Evolutionary conservation across 176 grass and related monocot species (phyloP).

Genomic region (Oryza australiensis): DNA sequence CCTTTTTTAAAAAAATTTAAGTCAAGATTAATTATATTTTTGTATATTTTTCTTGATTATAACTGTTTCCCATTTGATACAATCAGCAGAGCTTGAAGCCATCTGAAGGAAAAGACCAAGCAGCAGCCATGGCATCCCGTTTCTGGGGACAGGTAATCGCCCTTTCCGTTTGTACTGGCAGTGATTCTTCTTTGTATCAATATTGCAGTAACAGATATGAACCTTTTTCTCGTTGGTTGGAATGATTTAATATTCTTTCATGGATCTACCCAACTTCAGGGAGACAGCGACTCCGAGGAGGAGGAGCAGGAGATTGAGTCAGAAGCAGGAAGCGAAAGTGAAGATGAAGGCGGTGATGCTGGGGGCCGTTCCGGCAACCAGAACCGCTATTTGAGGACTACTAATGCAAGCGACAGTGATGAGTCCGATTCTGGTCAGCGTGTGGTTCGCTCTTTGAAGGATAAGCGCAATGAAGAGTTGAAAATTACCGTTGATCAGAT

Average conservation of each 20-base stretch:
- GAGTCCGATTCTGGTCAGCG: constrained; percentile 75
- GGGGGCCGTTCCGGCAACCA: constrained; percentile 3
- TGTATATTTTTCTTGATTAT: constrained; percentile 7
- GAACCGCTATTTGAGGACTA: constrained; percentile 59
- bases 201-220: not conserved
- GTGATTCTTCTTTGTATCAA: not conserved
- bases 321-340: constrained; percentile 47
- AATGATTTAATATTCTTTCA: not conserved
- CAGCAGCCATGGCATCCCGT: constrained; percentile 68
- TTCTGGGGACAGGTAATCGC: constrained; percentile 76
- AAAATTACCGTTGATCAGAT: constrained; percentile 84
- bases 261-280: constrained; percentile 44
- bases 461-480: constrained; percentile 91
- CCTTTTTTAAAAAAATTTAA: not conserved
- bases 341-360: constrained; percentile 25
- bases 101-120: constrained; percentile 9
- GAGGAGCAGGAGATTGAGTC: constrained; percentile 63
- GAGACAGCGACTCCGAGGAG: constrained; percentile 83
- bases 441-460: constrained; percentile 68
- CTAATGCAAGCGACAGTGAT: constrained; percentile 60
- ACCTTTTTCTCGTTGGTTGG: not conserved
- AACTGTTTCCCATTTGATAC: not conserved
- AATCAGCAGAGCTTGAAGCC: constrained; percentile 22
- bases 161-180: not conserved
- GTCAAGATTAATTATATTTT: not conserved